Base-by-base conservation (phyloP, 495 filamentous ascomycete genomes). In the Clohesyomyces aquaticus region DNA sequence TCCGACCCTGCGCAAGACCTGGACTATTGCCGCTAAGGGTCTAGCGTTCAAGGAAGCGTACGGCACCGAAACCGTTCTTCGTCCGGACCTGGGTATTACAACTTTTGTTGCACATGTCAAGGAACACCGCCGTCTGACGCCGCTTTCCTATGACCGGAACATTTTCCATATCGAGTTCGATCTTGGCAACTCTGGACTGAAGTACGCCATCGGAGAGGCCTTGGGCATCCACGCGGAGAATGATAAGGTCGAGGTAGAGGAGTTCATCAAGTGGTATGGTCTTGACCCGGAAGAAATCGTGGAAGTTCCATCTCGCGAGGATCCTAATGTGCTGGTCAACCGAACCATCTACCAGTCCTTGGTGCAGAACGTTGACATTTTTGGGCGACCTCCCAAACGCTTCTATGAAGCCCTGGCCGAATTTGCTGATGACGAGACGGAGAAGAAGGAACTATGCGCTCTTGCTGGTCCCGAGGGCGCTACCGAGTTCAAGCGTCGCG, bases 161-260 rank as follows among this genome's bases (percentile, higher is more conserved):
- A 97, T 98, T 76, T 98, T 98, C 88, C 94, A 98, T 79, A 98
- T 98, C 67, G 94, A 98, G 76, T 98, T 98, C 72, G 94, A 97
- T 74, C 84, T 98, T 19, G 92, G 91, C 50, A 78, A 86, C 68
- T 94, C 92, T 35, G 92, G 91, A 46, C 85, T 98, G 60, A 94
- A 83, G 22, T 98, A 98, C 75, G 90, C 95, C 66, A 98, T 98
- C 72, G 94, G 94, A 55, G 95, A 98, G 77, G 94, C 94, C n/a
- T 88, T 98, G 10, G 94, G 94, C 66, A 91, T 98, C 60, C 94
- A 98, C 72, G 88, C 91, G 12, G 90, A 98, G 77, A 98, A 98
- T 74, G 87, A 98, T 73, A 79, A 85, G 18, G 73, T 79, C 52
- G 85, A 93, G 63, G 91, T 97, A 22, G 73, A 80, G 32, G 86